These are phyloP conservation scores for Glycyrrhiza uralensis DNA, from an alignment of 306 rosid species.

Conservation along the genomic window DNA sequence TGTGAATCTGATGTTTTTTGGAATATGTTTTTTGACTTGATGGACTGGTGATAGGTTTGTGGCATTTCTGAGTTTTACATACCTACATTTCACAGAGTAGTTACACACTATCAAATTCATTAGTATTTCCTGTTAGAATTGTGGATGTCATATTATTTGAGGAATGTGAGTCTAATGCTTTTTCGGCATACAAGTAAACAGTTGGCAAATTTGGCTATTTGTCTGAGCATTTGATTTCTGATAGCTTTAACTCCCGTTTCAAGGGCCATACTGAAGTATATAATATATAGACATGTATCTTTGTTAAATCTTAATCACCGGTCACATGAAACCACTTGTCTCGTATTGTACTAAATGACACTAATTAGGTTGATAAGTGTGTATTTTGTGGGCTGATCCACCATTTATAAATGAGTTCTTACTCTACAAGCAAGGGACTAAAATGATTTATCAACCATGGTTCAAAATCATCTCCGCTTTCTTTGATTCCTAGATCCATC, in stretches of 20 bases:
- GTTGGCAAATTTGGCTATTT: neutral
- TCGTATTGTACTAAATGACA: too few species aligned
- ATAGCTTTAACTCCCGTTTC: neutral
- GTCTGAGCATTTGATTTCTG: neutral
- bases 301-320: neutral
- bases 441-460: neutral
- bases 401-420: too few species aligned
- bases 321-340: neutral
- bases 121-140: neutral
- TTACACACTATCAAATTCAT: neutral
- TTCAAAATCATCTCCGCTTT: too few species aligned
- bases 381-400: too few species aligned
- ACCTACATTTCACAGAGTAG: neutral
- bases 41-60: slow-evolving; percentile 5
- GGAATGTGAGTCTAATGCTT: neutral
- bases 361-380: too few species aligned
- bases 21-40: neutral
- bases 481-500: neutral
- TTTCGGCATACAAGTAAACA: neutral
- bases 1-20: neutral
- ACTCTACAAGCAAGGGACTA: too few species aligned
- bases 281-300: neutral
- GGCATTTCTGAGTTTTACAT: neutral
- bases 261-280: neutral
- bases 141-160: neutral